phyloP scores from a whole-genome alignment of 2,329 filamentous ascomycete genomes.

The Immersiporthe knoxdaviesiana region DNA sequence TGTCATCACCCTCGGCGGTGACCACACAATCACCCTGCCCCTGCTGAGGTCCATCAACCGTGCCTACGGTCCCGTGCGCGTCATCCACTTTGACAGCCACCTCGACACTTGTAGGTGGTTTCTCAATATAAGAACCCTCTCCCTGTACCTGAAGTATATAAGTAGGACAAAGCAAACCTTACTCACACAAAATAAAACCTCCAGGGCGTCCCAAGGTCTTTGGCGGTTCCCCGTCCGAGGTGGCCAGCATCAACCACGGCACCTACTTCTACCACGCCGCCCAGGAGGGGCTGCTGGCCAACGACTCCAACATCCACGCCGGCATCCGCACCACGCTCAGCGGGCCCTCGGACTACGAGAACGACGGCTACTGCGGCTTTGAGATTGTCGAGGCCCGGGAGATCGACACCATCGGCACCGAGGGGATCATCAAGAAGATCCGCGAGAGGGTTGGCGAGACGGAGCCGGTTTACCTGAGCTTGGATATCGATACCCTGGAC shows the following conservation, averaged over 20 bases:
- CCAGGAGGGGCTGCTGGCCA: constrained; percentile 75
- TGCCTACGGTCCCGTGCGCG: constrained; percentile 62
- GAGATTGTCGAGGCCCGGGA: constrained; percentile 75
- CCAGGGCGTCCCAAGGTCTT: constrained; percentile 84
- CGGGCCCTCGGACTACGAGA: constrained; percentile 79
- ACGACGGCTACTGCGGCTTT: constrained; percentile 84
- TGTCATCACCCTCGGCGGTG: constrained; percentile 74
- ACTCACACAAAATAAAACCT: neutral
- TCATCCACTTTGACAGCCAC: constrained; percentile 67
- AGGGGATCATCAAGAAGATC: constrained; percentile 80
- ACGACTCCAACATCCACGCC: constrained; percentile 86
- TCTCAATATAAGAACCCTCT: too few species aligned
- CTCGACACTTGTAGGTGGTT: constrained; percentile 66
- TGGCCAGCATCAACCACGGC: constrained; percentile 81
- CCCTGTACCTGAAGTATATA: too few species aligned
- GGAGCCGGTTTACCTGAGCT: constrained; percentile 77
- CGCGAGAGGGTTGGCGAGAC: constrained; percentile 72
- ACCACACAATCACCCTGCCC: constrained; percentile 65
- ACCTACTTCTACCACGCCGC: constrained; percentile 87
- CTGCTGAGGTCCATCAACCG: constrained; percentile 63
- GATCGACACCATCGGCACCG: constrained; percentile 56
- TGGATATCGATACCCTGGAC: constrained; percentile 88
- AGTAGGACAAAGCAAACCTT: neutral
- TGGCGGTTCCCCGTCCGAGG: constrained; percentile 76
- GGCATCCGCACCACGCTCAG: constrained; percentile 83